Conservation (phyloP, 805 yeast genomes). For the Komagataella pastoris region DNA sequence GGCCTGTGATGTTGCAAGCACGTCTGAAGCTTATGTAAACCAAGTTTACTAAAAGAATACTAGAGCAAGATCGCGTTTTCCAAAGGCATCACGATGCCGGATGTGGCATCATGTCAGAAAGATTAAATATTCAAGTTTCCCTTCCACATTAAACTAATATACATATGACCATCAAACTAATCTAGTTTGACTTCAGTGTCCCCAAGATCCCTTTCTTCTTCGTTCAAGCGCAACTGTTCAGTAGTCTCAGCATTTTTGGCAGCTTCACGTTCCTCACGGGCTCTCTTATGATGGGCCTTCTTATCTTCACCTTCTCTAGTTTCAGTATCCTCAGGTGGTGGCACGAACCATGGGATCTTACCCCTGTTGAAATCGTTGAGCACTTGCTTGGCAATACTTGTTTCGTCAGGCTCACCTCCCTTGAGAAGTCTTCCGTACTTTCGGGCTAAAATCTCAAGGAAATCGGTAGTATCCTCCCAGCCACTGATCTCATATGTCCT, state of each 20-base stretch:
- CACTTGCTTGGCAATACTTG: slow-evolving; percentile 81
- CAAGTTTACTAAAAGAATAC: too few relatives aligned
- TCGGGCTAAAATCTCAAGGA: slow-evolving; percentile 81
- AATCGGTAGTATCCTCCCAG: slow-evolving; percentile 70
- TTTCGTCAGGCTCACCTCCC: slow-evolving; percentile 97
- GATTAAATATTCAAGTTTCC: background rate
- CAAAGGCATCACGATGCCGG: background rate
- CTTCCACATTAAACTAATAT: background rate
- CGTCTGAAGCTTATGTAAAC: background rate
- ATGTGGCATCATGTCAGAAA: background rate
- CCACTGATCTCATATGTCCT: slow-evolving; percentile 92
- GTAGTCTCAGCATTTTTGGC: slow-evolving; percentile 8
- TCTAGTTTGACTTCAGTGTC: background rate
- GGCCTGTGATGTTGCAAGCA: background rate
- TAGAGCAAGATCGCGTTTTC: background rate
- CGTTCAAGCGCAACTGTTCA: background rate
- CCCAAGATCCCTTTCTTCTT: background rate
- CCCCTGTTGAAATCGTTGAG: slow-evolving; percentile 95
- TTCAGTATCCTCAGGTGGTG: slow-evolving; percentile 73
- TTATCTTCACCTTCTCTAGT: slow-evolving; percentile 44
- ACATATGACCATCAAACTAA: background rate
- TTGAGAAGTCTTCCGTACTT: slow-evolving; percentile 86
- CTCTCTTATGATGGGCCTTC: slow-evolving; percentile 37
- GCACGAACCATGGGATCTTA: slow-evolving; percentile 93
- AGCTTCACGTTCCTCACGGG: slow-evolving; percentile 34